Base-by-base conservation (phyloP, 2,329 filamentous ascomycete species). In the Fusarium nodosum region DNA sequence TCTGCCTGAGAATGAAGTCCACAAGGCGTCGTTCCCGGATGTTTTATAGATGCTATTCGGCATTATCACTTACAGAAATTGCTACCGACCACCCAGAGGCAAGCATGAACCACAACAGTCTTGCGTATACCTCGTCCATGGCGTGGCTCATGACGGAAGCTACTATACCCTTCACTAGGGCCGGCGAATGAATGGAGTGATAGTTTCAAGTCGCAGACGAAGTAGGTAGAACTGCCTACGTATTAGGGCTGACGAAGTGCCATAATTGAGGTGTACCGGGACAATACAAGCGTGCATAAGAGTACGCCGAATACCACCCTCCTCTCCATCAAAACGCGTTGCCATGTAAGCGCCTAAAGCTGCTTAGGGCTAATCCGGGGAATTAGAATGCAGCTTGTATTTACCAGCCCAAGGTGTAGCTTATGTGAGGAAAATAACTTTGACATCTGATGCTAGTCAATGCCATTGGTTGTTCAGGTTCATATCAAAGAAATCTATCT, bases 101-200 rank as follows among this genome's bases (percentile, higher is more conserved):
- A 30, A 8, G 30, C 20, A 42, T 31, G 30, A 42, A 44, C 22
- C 11, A 16, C 11, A 28, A 13, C 30, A 39, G 51, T 55, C 39
- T 63, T 69, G 64, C 58, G 64, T 60, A 71, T 48, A 38, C 46
- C 55, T 30, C 39, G 60, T 38, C 30, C 54, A 57, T 67, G 71
- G 57, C 72, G 73, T 74, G 72, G 74, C 51, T 75, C 73, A 72
- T 73, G 56, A 75, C 72, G 70, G 61, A 69, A 63, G 15, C 42
- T 26, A 39, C 20, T 20, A 20, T 44, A 22, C 45, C 50, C 58
- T 64, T 54, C 45, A 56, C 51, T 31, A 62, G 24, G 55, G 48
- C 44, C 61, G 56, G 62, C 42, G 41, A 57, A 52, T 16, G 20
- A 67, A 24, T 31, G 36, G 22, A 38, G 15, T 26, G 41, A 56